These are phyloP conservation scores for Lactarius tabidus DNA, from an alignment of 768 basidiomycete genomes.

Conservation along the genomic window DNA sequence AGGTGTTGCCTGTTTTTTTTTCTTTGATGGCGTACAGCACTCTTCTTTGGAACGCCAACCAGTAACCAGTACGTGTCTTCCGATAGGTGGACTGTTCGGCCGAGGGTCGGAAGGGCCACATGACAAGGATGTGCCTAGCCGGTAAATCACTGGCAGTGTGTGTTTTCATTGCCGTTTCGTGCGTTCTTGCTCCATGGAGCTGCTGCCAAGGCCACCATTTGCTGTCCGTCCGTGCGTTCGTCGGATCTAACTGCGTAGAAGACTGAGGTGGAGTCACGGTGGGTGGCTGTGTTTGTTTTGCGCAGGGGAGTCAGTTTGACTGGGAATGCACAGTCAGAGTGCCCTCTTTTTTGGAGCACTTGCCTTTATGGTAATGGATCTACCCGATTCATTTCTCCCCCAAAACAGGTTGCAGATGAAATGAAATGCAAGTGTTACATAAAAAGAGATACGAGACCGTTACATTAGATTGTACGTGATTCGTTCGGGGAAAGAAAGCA, in stretches of 20 bases:
- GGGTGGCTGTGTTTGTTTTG: neutral
- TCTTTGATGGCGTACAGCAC: neutral
- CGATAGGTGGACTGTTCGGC: neutral
- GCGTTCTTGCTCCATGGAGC: neutral
- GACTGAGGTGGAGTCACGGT: neutral
- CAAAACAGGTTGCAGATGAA: neutral
- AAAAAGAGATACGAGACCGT: neutral
- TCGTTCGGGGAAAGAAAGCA: neutral
- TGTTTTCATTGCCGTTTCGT: neutral
- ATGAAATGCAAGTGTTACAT: neutral
- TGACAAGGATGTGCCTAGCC: neutral
- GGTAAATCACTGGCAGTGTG: neutral
- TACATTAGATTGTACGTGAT: constrained; percentile 7
- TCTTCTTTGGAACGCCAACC: neutral
- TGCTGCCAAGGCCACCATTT: neutral
- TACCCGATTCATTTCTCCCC: neutral
- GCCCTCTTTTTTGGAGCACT: neutral
- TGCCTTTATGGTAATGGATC: neutral
- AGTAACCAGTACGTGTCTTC: neutral
- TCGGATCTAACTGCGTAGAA: too few species aligned
- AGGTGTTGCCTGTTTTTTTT: neutral
- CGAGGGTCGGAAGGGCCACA: neutral
- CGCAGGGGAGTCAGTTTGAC: neutral
- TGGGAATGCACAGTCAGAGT: neutral
- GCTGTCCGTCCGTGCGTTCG: neutral